Percentiles rank a stretch among this genome's conserved stretches.
Conservation (phyloP, 257 asterid species). For the Schizonepeta tenuifolia region DNA sequence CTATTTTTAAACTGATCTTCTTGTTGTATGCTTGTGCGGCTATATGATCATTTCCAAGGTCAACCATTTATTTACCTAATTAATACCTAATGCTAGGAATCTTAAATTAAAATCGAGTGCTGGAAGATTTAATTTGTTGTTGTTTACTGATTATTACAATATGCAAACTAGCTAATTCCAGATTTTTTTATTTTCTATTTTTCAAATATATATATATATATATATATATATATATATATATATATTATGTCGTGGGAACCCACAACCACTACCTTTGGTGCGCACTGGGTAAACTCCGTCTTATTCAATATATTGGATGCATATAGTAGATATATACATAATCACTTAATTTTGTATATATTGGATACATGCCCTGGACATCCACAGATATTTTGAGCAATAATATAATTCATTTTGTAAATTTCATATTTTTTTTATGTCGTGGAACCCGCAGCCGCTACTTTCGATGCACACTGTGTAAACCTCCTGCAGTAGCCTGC, state of each 20-base stretch:
- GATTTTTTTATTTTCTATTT: background rate
- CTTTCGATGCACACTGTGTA: too few species aligned
- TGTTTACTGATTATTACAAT: background rate
- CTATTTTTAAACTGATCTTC: background rate
- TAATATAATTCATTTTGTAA: background rate
- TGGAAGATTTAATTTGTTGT: background rate
- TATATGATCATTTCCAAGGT: constrained; percentile 27
- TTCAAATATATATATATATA: background rate
- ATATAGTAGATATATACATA: background rate
- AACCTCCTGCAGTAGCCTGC: too few species aligned
- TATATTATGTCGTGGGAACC: too few species aligned
- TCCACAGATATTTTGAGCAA: background rate
- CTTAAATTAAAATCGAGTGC: background rate
- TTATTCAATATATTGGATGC: background rate
- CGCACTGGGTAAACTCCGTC: too few species aligned
- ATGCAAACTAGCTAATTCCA: background rate
- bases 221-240: too few species aligned
- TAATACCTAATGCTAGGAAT: constrained; percentile 15
- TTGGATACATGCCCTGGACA: background rate
- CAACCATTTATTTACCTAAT: constrained; percentile 28
- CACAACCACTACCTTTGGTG: too few species aligned
- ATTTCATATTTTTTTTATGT: too few species aligned
- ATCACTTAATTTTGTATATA: background rate
- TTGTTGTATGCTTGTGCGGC: background rate
- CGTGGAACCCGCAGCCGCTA: too few species aligned